These are phyloP conservation scores for Fraxinus anomala DNA, from an alignment of 257 asterid species.

Conservation along the genomic window DNA sequence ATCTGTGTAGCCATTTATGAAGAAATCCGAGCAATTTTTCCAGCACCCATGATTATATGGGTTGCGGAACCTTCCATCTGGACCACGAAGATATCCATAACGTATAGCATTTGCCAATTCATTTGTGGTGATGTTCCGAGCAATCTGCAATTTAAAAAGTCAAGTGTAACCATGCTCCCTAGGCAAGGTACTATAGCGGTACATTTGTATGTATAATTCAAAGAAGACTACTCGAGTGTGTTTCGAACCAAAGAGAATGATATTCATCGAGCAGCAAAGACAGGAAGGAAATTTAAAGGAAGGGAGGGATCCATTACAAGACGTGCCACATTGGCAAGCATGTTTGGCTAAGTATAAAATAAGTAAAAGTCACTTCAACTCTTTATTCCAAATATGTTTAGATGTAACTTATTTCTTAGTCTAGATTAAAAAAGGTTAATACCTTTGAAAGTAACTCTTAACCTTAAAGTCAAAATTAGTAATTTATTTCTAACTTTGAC, in stretches of 20 bases:
- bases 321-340: not conserved
- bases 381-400: not conserved
- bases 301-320: not conserved
- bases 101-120: constrained; percentile 81
- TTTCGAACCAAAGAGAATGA: not conserved
- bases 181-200: not conserved
- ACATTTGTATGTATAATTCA: not conserved
- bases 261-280: not conserved
- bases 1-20: constrained; percentile 70
- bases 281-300: not conserved
- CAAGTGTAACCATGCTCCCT: not conserved
- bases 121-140: constrained; percentile 86
- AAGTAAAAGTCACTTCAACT: not conserved
- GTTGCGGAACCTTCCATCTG: constrained; percentile 86
- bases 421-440: too few species aligned
- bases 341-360: not conserved
- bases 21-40: constrained; percentile 85
- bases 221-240: not conserved
- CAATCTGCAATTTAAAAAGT: constrained; percentile 53
- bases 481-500: not conserved
- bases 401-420: not conserved
- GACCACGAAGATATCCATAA: constrained; percentile 88
- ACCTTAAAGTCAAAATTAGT: too few species aligned
- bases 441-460: not conserved
- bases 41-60: constrained; percentile 92